Base-by-base conservation (phyloP, 768 basidiomycete genomes). In the Macrolepiota albuminosa region DNA sequence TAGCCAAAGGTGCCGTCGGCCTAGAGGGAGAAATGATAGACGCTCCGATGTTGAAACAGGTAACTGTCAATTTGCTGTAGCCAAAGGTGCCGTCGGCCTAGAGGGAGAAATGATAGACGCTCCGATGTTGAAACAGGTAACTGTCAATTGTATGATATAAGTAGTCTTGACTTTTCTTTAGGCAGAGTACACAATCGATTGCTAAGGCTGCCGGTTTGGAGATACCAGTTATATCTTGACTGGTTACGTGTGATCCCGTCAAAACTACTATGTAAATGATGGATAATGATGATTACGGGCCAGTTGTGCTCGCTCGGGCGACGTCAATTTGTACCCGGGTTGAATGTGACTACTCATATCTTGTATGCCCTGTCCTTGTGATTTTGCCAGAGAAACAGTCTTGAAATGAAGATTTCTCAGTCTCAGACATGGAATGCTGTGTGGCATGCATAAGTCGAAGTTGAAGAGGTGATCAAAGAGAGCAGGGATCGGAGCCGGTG, bases 71-170 rank as follows among this genome's bases (percentile, higher is more conserved):
- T n/a, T n/a, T 66, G 73, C 71, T 18, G 73, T 76, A 13, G 71
- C 74, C 52, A 76, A 73, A 36, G 91, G 91, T 4, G 94, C 93
- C 2, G 83, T 89, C 45, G 92, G 91, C 0, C 75, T 94, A 29
- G 86, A 88, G 50, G 86, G 84, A 51, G 85, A 88, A 67, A 95
- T 95, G 93, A 88, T 95, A 39, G 93, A 96, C 70, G 89, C 89
- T 8, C 93, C 93, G 0, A 93, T 96, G 88, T 76, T 95, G 46
- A 89, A 91, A 70, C 91, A 91, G 81, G 87, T 83, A 59, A 59
- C 24, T 40, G 11, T 18, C 21, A n/a, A 42, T 51, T 14, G 39
- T 33, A 34, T 31, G n/a, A n/a, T 16, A 9, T 26, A 4, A n/a
- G 31, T 52, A 13, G 18, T 61, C 42, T 51, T 24, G 34, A 31